These are phyloP conservation scores for Phylloporus arenicola DNA, from an alignment of 768 basidiomycete genomes.

Conservation along the genomic window DNA sequence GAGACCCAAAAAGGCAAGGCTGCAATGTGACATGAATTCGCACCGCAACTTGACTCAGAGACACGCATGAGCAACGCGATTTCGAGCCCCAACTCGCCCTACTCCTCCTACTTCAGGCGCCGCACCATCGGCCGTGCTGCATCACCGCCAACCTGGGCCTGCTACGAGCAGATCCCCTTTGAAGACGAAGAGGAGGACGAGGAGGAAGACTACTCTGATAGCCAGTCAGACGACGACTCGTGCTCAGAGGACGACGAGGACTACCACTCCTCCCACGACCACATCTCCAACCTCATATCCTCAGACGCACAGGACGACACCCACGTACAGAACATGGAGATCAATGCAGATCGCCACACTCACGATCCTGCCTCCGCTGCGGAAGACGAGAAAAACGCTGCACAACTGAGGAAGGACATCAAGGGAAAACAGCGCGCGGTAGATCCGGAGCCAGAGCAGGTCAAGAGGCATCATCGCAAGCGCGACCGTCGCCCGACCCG, in stretches of 20 bases:
- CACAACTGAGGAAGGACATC: constrained; percentile 50
- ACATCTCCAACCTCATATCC: constrained; percentile 17
- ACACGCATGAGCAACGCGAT: constrained; percentile 20
- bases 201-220: constrained; percentile 52
- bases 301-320: constrained; percentile 40
- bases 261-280: constrained; percentile 35
- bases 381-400: constrained; percentile 33
- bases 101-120: constrained; percentile 44
- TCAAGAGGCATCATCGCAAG: constrained; percentile 43
- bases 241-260: constrained; percentile 76
- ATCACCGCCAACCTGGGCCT: constrained; percentile 83
- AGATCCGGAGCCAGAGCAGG: constrained; percentile 55
- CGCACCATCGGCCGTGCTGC: constrained; percentile 75
- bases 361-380: not conserved
- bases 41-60: constrained; percentile 4
- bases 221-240: constrained; percentile 48
- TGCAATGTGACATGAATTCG: constrained; percentile 1
- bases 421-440: constrained; percentile 81
- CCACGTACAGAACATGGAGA: constrained; percentile 49
- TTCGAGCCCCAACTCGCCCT: constrained; percentile 20
- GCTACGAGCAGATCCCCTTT: constrained; percentile 84
- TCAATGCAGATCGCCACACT: constrained; percentile 34
- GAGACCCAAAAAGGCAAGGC: constrained; percentile 15
- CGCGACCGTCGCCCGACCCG: constrained; percentile 55
- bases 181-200: constrained; percentile 54